Evolutionary conservation across 2,329 filamentous ascomycete species (phyloP), one percentile per base, ranked within the genome.

Genomic region (Fusarium phyllophilum): DNA sequence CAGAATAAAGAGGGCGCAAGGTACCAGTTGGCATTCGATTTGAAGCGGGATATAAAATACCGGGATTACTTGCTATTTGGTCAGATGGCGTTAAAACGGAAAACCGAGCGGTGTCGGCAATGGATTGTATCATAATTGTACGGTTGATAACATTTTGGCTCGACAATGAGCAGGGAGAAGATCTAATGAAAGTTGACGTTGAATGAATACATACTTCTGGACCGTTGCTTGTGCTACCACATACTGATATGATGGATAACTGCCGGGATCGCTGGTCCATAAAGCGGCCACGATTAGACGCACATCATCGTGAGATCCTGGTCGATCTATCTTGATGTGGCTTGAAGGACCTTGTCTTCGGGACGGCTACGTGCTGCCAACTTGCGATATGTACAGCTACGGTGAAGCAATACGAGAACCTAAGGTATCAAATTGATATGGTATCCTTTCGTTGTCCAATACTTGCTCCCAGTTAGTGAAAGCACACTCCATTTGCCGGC

Each of bases 361-460:
- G 66, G 38, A 75, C 72, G 73, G 72, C 66, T 73, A 34, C 58
- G 49, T 75, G 62, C 72, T 59, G 66, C 54, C 60, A 48, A 44
- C 36, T 49, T 54, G 55, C 56, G 55, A 68, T 62, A 61, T 45
- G 7, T 49, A 55, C 29, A 62, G 69, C 18, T 39, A 34, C 11
- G 45, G 17, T 49, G 39, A 36, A 62, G 46, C 31, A 70, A 75
- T 70, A 70, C 62, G 69, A 75, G 55, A 38, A 51, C 5, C 22
- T 57, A 48, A 54, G 49, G 61, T 51, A 54, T 46, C 49, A 73
- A 70, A 31, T 62, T 44, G 49, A 48, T 52, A 60, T 49, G 36
- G 36, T 59, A n/a, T 44, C n/a, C 24, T 49, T 22, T 22, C 45
- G 33, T 24, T 10, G 36, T 52, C 55, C 46, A 41, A 52, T n/a